Evolutionary conservation across 1,139 yeast genomes (phyloP).

Genomic region (Diutina pseudorugosa): DNA sequence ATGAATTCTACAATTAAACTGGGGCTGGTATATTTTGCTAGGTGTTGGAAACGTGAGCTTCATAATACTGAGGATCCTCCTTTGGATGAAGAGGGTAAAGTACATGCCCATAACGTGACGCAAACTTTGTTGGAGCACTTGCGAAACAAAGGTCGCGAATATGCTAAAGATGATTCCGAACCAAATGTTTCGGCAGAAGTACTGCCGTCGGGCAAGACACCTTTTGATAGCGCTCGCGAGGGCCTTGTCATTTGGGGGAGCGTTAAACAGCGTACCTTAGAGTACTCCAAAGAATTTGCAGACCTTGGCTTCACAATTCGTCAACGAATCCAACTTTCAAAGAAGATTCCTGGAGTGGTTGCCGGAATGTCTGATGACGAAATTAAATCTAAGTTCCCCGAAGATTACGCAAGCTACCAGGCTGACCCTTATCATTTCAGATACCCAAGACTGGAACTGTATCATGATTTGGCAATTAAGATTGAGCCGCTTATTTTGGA

Average conservation of each 20-base stretch:
- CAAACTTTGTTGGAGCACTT: slow-evolving; percentile 25
- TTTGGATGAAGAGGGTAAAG: slow-evolving; percentile 44
- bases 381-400: slow-evolving; percentile 47
- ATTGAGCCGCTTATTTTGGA: slow-evolving; percentile 88
- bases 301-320: slow-evolving; percentile 42
- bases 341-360: slow-evolving; percentile 82
- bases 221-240: slow-evolving; percentile 35
- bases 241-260: slow-evolving; percentile 82
- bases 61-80: slow-evolving; percentile 53
- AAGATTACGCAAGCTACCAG: slow-evolving; percentile 52
- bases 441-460: slow-evolving; percentile 85
- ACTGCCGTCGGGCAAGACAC: slow-evolving; percentile 10
- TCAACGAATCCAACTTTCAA: slow-evolving; percentile 75
- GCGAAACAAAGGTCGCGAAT: slow-evolving; percentile 19
- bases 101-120: slow-evolving; percentile 37
- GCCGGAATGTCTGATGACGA: slow-evolving; percentile 56
- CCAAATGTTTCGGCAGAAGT: neutral
- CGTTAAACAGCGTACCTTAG: slow-evolving; percentile 70
- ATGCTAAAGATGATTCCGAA: neutral
- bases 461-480: slow-evolving; percentile 89
- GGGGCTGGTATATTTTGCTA: slow-evolving; percentile 81
- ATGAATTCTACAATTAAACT: slow-evolving; percentile 78
- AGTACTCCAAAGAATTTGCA: slow-evolving; percentile 61
- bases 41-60: slow-evolving; percentile 56
- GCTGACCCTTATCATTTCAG: slow-evolving; percentile 88